phyloP scores from a whole-genome alignment of 495 filamentous ascomycete species.

The Aspergillus coremiiformis region DNA sequence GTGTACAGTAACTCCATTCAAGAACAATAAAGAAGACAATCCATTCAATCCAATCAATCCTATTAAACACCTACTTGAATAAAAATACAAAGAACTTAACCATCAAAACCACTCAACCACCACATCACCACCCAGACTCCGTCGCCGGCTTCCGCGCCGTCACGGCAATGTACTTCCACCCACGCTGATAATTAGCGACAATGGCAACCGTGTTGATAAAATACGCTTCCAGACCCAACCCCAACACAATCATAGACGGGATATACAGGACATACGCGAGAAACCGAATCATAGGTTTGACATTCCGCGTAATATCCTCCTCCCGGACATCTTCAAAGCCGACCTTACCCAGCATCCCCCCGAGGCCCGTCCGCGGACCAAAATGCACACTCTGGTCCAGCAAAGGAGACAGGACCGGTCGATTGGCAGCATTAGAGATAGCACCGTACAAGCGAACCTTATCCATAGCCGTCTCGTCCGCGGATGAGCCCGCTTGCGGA shows the following conservation, averaged over 20 bases:
- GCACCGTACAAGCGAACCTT: constrained; percentile 34
- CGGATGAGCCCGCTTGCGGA: not conserved
- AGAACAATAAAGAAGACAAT: not conserved
- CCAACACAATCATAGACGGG: constrained; percentile 39
- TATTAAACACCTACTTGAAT: not conserved
- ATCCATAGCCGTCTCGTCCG: not conserved
- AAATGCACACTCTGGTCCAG: not conserved
- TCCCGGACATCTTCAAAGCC: constrained; percentile 44
- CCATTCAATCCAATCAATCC: not conserved
- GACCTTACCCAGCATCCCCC: constrained; percentile 31
- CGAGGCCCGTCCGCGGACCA: constrained; percentile 7
- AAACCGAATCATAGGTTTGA: constrained; percentile 41
- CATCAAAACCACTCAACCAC: not conserved
- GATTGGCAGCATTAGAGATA: constrained; percentile 30
- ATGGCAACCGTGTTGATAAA: constrained; percentile 42
- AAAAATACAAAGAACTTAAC: not conserved
- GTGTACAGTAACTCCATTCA: not conserved
- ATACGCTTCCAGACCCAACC: constrained; percentile 34
- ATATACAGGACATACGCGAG: constrained; percentile 41
- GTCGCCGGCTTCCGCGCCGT: constrained; percentile 24
- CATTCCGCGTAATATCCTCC: constrained; percentile 39
- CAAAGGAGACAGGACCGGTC: constrained; percentile 2
- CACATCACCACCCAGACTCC: not conserved
- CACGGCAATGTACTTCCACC: constrained; percentile 31
- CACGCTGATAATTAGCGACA: constrained; percentile 27